Evolutionary conservation across 345 rosid genomes (phyloP).

Genomic region (Lepidium africanum): DNA sequence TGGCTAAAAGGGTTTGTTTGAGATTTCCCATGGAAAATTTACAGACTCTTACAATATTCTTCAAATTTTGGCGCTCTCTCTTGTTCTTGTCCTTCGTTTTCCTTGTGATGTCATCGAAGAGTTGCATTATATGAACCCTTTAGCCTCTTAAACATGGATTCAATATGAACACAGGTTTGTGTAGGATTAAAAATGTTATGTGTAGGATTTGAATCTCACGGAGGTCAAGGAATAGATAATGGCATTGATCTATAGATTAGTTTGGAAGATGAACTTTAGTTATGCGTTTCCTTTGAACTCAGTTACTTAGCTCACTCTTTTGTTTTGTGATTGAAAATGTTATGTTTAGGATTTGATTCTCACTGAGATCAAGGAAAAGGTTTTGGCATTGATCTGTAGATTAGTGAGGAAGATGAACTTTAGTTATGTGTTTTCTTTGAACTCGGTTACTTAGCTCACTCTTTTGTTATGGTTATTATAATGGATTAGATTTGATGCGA

Average conservation of each 20-base stretch:
- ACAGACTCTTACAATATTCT: background rate
- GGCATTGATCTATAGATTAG: background rate
- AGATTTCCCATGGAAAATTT: background rate
- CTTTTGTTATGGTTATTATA: background rate
- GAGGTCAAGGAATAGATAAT: background rate
- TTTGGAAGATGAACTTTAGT: background rate
- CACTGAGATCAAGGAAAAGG: too few relatives aligned
- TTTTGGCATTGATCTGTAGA: too few relatives aligned
- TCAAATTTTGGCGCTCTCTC: background rate
- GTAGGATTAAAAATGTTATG: background rate
- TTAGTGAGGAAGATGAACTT: too few relatives aligned
- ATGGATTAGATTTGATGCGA: constrained; percentile 62
- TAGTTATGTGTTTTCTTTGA: background rate
- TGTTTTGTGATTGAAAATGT: too few relatives aligned
- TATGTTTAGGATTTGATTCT: too few relatives aligned
- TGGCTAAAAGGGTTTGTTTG: background rate
- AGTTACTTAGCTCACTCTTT: too few relatives aligned
- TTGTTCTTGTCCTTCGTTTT: background rate
- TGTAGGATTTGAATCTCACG: background rate
- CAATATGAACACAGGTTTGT: background rate
- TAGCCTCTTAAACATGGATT: background rate
- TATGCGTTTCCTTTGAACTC: background rate
- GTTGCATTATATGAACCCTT: background rate
- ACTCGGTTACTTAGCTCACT: background rate
- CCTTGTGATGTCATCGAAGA: background rate